These are phyloP conservation scores for Lecanosticta acicola DNA, from an alignment of 2,329 filamentous ascomycete genomes.

Conservation along the genomic window DNA sequence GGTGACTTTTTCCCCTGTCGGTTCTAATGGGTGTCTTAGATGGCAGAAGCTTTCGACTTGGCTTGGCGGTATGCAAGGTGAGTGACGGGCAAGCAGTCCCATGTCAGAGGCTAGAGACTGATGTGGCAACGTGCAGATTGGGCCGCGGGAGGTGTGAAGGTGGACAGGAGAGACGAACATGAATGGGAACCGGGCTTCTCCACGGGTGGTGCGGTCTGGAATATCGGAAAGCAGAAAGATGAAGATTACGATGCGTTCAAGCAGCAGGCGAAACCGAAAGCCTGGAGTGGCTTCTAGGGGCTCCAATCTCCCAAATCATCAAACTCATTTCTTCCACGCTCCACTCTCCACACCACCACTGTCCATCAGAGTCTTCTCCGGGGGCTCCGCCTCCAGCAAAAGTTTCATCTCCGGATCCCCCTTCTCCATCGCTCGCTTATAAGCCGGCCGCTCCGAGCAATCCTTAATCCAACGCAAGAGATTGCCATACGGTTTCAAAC, in stretches of 20 bases:
- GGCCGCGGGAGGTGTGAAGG: slow-evolving; percentile 2
- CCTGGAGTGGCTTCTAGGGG: not conserved
- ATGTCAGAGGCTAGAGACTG: not conserved
- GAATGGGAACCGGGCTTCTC: slow-evolving; percentile 6
- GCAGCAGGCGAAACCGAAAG: not conserved
- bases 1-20: not conserved
- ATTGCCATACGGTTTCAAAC: slow-evolving; percentile 19
- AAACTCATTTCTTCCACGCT: slow-evolving; percentile 23
- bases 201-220: not conserved
- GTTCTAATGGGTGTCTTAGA: not conserved
- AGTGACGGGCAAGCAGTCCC: not conserved
- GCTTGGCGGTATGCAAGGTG: slow-evolving; percentile 13
- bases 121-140: slow-evolving; percentile 3
- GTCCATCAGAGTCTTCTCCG: slow-evolving; percentile 14
- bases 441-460: slow-evolving; percentile 24
- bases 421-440: slow-evolving; percentile 30
- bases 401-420: slow-evolving; percentile 29
- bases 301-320: no score
- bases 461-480: slow-evolving; percentile 30
- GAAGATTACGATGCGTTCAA: not conserved
- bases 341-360: slow-evolving; percentile 13
- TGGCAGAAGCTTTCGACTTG: slow-evolving; percentile 16
- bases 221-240: not conserved
- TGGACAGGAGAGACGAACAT: slow-evolving; percentile 4
- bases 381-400: slow-evolving; percentile 14